Evolutionary conservation across 2,329 filamentous ascomycete species (phyloP).

Genomic region (Fonsecaea pugnacius): DNA sequence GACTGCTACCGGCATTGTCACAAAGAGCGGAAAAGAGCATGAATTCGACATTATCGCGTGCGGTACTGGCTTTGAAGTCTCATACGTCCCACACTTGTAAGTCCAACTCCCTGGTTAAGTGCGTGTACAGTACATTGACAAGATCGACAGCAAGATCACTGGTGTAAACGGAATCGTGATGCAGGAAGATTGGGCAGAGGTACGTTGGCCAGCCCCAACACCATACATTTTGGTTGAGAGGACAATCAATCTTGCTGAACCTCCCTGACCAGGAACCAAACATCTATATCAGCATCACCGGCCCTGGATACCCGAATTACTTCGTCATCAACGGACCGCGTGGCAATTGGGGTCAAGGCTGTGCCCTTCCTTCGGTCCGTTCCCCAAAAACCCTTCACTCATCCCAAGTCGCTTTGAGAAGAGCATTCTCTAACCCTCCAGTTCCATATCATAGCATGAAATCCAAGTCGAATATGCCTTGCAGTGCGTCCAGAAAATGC

Average conservation of each 20-base stretch:
- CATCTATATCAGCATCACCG: conserved; percentile 15
- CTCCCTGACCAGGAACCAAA: too few relatives aligned
- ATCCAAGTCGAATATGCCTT: conserved; percentile 19
- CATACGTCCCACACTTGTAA: conserved; percentile 26
- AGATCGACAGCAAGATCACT: too few relatives aligned
- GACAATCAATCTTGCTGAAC: too few relatives aligned
- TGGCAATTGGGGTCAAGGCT: conserved; percentile 16
- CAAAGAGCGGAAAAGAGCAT: conserved; percentile 44
- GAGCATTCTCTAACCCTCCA: too few relatives aligned
- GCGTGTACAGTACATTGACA: too few relatives aligned
- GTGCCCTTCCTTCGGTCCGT: conserved; percentile 14
- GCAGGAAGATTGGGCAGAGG: conserved; percentile 9
- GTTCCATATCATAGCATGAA: too few relatives aligned
- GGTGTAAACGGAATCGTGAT: conserved; percentile 14
- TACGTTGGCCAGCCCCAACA: too few relatives aligned
- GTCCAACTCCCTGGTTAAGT: too few relatives aligned
- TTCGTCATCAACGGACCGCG: conserved; percentile 21
- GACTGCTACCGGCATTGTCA: conserved; percentile 46
- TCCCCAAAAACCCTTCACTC: not conserved
- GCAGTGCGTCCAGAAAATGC: conserved; percentile 22
- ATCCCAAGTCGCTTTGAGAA: too few relatives aligned
- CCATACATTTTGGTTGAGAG: too few relatives aligned
- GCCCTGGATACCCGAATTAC: conserved; percentile 27
- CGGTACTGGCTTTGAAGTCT: conserved; percentile 50
- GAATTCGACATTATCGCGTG: conserved; percentile 49